Percentiles rank a stretch among this genome's conserved stretches.
These are phyloP conservation scores for Zygoascus sp. DNA, from an alignment of 1,139 yeast species.

Conservation along the genomic window DNA sequence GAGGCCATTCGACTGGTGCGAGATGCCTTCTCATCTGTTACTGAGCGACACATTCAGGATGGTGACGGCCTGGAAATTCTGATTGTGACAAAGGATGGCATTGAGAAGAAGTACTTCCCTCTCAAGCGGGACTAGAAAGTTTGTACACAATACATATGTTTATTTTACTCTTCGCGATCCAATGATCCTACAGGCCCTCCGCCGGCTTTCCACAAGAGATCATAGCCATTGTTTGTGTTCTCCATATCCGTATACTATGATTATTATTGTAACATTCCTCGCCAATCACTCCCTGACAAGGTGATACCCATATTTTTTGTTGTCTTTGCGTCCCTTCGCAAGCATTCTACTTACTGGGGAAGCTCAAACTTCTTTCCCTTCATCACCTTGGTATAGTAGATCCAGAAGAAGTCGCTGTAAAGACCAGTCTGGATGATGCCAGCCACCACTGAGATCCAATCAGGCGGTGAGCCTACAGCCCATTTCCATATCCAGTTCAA, in stretches of 20 bases:
- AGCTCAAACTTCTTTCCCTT: slow-evolving; percentile 77
- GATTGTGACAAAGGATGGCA: slow-evolving; percentile 91
- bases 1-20: slow-evolving; percentile 83
- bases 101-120: slow-evolving; percentile 74
- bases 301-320: neutral
- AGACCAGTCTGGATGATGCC: slow-evolving; percentile 82
- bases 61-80: slow-evolving; percentile 93
- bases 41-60: slow-evolving; percentile 96
- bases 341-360: slow-evolving; percentile 48
- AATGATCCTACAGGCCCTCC: no score
- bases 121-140: slow-evolving; percentile 77
- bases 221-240: neutral
- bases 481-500: slow-evolving; percentile 95
- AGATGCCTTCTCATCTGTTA: slow-evolving; percentile 93
- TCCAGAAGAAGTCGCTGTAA: slow-evolving; percentile 92
- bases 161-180: no score
- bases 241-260: neutral
- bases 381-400: slow-evolving; percentile 79
- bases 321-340: neutral
- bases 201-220: neutral
- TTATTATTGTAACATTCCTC: neutral
- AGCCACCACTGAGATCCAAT: slow-evolving; percentile 65
- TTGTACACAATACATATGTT: neutral
- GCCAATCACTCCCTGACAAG: neutral
- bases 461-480: slow-evolving; percentile 60